These are phyloP conservation scores for Neurospora sp. DNA, from an alignment of 495 filamentous ascomycete genomes.

Conservation along the genomic window DNA sequence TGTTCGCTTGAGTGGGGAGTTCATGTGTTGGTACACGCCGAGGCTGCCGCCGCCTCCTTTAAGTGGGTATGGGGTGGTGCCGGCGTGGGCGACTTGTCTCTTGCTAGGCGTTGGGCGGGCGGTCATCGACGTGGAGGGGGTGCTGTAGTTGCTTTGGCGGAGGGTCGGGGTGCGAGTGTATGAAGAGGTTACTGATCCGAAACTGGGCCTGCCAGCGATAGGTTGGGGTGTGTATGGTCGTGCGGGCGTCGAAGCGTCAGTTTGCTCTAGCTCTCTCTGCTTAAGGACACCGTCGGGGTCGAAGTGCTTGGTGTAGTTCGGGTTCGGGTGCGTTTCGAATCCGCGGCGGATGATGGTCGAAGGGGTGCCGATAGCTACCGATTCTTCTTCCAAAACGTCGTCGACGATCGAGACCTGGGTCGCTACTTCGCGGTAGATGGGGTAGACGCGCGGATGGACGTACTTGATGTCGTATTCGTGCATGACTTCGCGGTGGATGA, in stretches of 20 bases:
- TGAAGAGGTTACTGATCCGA: constrained; percentile 17
- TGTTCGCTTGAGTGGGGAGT: constrained; percentile 56
- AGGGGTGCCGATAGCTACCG: constrained; percentile 66
- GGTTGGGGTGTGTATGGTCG: not conserved
- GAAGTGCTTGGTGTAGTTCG: constrained; percentile 71
- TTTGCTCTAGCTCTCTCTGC: not conserved
- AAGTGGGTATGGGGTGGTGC: not conserved
- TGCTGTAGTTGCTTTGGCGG: constrained; percentile 4
- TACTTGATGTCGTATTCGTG: constrained; percentile 94
- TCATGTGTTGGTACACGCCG: constrained; percentile 69
- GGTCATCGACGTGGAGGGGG: constrained; percentile 2
- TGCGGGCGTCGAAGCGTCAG: not conserved
- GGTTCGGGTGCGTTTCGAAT: constrained; percentile 80
- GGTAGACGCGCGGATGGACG: constrained; percentile 81
- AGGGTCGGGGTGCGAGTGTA: not conserved
- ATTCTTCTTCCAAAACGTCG: constrained; percentile 37
- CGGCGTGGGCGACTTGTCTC: constrained; percentile 6
- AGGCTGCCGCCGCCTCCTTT: constrained; percentile 55
- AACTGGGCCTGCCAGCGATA: not conserved
- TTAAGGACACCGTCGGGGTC: constrained; percentile 49
- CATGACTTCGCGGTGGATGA: constrained; percentile 86
- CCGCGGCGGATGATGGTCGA: constrained; percentile 67
- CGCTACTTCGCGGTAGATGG: constrained; percentile 70
- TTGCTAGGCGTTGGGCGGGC: not conserved
- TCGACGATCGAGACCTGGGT: constrained; percentile 53